A percentile compares a stretch with the other conserved stretches of the same genome.
Evolutionary conservation across 352 stramenopile species (phyloP).

Genomic region (Peronosclerospora sorghi): DNA sequence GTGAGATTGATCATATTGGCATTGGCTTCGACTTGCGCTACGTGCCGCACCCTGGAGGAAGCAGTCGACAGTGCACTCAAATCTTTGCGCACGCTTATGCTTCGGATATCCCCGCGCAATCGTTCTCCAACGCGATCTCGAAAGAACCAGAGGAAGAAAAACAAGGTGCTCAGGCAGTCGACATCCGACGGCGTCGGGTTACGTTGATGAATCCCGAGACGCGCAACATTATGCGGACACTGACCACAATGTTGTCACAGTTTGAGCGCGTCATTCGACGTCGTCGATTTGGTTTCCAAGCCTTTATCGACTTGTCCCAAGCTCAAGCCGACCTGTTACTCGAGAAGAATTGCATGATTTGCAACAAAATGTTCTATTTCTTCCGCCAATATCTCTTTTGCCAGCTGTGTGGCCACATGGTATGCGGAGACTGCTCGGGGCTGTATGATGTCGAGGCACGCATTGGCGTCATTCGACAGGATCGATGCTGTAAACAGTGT

Average conservation of each 20-base stretch:
- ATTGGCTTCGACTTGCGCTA: slow-evolving; percentile 43
- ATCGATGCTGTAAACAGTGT: slow-evolving; percentile 34
- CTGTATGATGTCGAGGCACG: slow-evolving; percentile 39
- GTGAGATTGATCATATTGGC: slow-evolving; percentile 40
- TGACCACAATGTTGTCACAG: slow-evolving; percentile 38
- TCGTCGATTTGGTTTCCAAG: slow-evolving; percentile 54
- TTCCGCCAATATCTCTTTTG: slow-evolving; percentile 41
- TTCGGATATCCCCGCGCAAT: slow-evolving; percentile 6
- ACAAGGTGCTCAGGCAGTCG: not conserved
- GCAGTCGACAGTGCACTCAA: slow-evolving; percentile 30
- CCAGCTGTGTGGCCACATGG: slow-evolving; percentile 41
- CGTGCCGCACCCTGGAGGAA: slow-evolving; percentile 17
- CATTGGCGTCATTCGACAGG: slow-evolving; percentile 33
- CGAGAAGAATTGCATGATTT: slow-evolving; percentile 34
- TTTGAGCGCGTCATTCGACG: slow-evolving; percentile 50
- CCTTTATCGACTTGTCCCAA: slow-evolving; percentile 51
- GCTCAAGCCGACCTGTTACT: slow-evolving; percentile 15
- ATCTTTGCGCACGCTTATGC: slow-evolving; percentile 50
- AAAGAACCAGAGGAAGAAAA: not conserved
- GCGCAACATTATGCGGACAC: slow-evolving; percentile 24
- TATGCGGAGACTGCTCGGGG: slow-evolving; percentile 35
- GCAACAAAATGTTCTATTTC: slow-evolving; percentile 35
- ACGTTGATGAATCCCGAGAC: slow-evolving; percentile 42
- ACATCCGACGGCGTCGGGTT: slow-evolving; percentile 12
- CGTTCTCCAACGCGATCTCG: not conserved